These are phyloP conservation scores for Tuctoria greenei DNA, from an alignment of 176 grass and related monocot genomes.

Conservation along the genomic window DNA sequence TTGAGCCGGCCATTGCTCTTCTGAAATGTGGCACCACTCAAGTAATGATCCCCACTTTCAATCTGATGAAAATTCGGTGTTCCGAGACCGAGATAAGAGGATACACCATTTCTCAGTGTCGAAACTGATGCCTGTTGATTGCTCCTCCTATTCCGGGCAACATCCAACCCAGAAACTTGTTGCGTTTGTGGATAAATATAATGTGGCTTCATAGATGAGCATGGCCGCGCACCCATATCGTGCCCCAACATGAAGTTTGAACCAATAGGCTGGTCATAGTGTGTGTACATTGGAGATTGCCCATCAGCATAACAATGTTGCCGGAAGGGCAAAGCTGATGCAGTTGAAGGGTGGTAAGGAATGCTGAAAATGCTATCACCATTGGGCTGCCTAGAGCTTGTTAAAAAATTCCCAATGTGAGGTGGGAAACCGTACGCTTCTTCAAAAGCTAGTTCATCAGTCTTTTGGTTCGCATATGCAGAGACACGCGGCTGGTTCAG, in stretches of 20 bases:
- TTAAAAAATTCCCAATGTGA: slow-evolving; percentile 25
- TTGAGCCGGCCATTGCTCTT: slow-evolving; percentile 26
- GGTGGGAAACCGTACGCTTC: slow-evolving; percentile 17
- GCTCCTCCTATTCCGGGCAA: slow-evolving; percentile 29
- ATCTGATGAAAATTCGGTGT: slow-evolving; percentile 24
- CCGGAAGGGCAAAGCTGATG: slow-evolving; percentile 26
- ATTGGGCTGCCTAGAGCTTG: slow-evolving; percentile 15
- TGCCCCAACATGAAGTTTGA: slow-evolving; percentile 40
- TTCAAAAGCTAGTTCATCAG: slow-evolving; percentile 27
- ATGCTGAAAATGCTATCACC: slow-evolving; percentile 1
- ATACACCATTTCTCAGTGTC: not conserved
- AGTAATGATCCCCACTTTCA: slow-evolving; percentile 25
- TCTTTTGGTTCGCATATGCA: slow-evolving; percentile 23
- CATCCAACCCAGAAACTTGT: slow-evolving; percentile 39
- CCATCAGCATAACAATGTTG: slow-evolving; percentile 39
- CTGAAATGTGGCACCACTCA: slow-evolving; percentile 27
- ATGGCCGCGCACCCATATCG: slow-evolving; percentile 36
- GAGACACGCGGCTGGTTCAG: not conserved
- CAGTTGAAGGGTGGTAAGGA: slow-evolving; percentile 31
- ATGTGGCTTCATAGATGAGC: slow-evolving; percentile 26
- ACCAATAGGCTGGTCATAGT: slow-evolving; percentile 33
- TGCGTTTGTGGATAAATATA: slow-evolving; percentile 44
- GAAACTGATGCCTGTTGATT: slow-evolving; percentile 23
- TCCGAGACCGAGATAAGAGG: slow-evolving; percentile 34
- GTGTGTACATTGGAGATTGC: slow-evolving; percentile 26